These are phyloP conservation scores for Hansenula lynferdii DNA, from an alignment of 1,139 yeast species.

Conservation along the genomic window DNA sequence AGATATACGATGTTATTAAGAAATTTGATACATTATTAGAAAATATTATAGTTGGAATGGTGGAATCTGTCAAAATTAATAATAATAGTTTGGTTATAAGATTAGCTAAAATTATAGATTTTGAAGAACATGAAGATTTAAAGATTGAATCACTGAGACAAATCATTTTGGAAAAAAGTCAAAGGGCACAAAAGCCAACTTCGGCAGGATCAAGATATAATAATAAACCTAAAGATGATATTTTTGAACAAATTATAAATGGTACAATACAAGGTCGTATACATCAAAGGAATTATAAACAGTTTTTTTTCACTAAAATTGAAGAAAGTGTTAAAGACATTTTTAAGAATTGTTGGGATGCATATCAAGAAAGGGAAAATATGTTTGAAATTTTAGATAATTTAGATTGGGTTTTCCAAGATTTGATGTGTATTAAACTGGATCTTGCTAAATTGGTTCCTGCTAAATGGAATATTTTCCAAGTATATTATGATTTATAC, in stretches of 20 bases:
- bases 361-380: constrained; percentile 42
- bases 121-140: constrained; percentile 75
- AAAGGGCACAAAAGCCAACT: too few relatives aligned
- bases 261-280: constrained; percentile 38
- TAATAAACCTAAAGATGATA: constrained; percentile 7
- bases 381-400: constrained; percentile 61
- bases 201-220: too few relatives aligned
- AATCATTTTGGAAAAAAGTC: constrained; percentile 20
- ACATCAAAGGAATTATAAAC: constrained; percentile 56
- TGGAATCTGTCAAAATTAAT: constrained; percentile 66
- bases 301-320: constrained; percentile 57
- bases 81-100: constrained; percentile 67
- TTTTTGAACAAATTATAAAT: constrained; percentile 30
- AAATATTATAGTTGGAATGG: constrained; percentile 54
- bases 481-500: constrained; percentile 60
- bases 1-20: constrained; percentile 38
- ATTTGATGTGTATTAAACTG: constrained; percentile 58
- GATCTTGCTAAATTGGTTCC: constrained; percentile 63
- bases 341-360: constrained; percentile 59
- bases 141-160: constrained; percentile 49
- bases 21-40: constrained; percentile 67
- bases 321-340: constrained; percentile 59
- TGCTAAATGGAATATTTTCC: constrained; percentile 63
- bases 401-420: constrained; percentile 82
- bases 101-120: constrained; percentile 70